These are phyloP conservation scores for Cyberlindnera japonica DNA, from an alignment of 805 yeast genomes.

Conservation along the genomic window DNA sequence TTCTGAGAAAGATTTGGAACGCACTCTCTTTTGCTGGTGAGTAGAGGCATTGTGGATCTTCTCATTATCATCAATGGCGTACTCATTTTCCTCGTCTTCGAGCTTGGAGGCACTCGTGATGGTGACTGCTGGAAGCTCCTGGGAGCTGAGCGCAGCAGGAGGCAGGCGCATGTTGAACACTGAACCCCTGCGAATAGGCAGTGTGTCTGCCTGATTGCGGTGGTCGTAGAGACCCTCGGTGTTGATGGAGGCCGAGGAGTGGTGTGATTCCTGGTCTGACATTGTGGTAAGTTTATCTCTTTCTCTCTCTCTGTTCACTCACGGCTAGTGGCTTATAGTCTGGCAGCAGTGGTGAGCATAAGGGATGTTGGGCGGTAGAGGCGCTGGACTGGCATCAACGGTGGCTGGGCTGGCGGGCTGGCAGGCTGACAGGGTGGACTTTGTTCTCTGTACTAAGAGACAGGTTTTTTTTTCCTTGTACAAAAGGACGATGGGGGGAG, in stretches of 20 bases:
- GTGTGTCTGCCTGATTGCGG: slow-evolving; percentile 43
- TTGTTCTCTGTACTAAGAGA: not conserved
- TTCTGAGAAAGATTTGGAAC: slow-evolving; percentile 36
- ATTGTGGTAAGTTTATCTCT: slow-evolving; percentile 25
- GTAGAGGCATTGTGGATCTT: not conserved
- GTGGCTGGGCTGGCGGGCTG: not conserved
- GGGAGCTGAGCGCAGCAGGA: slow-evolving; percentile 25
- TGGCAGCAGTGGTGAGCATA: slow-evolving; percentile 9
- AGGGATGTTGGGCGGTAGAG: slow-evolving; percentile 2
- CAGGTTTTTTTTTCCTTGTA: not conserved
- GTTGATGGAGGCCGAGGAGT: slow-evolving; percentile 30
- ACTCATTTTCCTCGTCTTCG: slow-evolving; percentile 13
- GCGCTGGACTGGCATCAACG: slow-evolving; percentile 9
- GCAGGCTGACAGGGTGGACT: not conserved
- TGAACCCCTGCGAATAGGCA: slow-evolving; percentile 33
- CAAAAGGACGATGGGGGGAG: not conserved
- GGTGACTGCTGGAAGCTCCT: not conserved
- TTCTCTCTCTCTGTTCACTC: slow-evolving; percentile 25
- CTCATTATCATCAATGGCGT: slow-evolving; percentile 17
- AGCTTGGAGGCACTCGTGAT: slow-evolving; percentile 1
- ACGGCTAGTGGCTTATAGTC: no score
- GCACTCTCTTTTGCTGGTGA: slow-evolving; percentile 18
- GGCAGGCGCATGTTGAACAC: slow-evolving; percentile 19
- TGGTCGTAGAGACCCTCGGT: slow-evolving; percentile 45
- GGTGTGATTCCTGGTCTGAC: slow-evolving; percentile 29